Conservation (phyloP, 2,329 filamentous ascomycete genomes). For the Trichoderma arundinaceum region DNA sequence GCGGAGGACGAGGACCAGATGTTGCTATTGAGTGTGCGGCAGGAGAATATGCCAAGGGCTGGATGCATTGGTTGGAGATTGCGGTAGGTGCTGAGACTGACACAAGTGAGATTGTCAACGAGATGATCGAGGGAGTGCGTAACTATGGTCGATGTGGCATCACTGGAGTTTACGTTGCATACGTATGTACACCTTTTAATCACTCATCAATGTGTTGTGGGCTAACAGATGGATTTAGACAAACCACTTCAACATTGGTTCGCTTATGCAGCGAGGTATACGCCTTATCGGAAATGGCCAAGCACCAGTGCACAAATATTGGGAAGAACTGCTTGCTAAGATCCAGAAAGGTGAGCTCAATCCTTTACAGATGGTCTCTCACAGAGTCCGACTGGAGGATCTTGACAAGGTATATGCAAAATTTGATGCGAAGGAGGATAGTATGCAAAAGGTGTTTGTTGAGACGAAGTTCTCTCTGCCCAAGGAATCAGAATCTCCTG, state of each 20-base stretch:
- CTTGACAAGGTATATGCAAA: slow-evolving; percentile 68
- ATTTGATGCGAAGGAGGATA: slow-evolving; percentile 67
- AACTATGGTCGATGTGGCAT: slow-evolving; percentile 77
- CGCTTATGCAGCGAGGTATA: slow-evolving; percentile 85
- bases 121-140: slow-evolving; percentile 76
- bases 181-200: slow-evolving; percentile 49
- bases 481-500: slow-evolving; percentile 49
- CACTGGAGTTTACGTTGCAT: slow-evolving; percentile 72
- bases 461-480: slow-evolving; percentile 64
- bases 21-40: slow-evolving; percentile 71
- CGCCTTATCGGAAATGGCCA: slow-evolving; percentile 73
- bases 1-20: slow-evolving; percentile 74
- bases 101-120: slow-evolving; percentile 79
- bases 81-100: slow-evolving; percentile 77
- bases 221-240: slow-evolving; percentile 35
- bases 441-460: slow-evolving; percentile 81
- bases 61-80: slow-evolving; percentile 64
- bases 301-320: slow-evolving; percentile 81
- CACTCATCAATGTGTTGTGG: not conserved
- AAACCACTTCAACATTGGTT: slow-evolving; percentile 54
- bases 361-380: slow-evolving; percentile 79
- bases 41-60: slow-evolving; percentile 66
- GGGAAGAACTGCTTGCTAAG: slow-evolving; percentile 73
- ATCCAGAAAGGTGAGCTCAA: slow-evolving; percentile 74
- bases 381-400: slow-evolving; percentile 77